Evolutionary conservation across 352 stramenopile species (phyloP), one percentile per base, ranked within the genome.

Genomic region (Phytopythium sindhum): DNA sequence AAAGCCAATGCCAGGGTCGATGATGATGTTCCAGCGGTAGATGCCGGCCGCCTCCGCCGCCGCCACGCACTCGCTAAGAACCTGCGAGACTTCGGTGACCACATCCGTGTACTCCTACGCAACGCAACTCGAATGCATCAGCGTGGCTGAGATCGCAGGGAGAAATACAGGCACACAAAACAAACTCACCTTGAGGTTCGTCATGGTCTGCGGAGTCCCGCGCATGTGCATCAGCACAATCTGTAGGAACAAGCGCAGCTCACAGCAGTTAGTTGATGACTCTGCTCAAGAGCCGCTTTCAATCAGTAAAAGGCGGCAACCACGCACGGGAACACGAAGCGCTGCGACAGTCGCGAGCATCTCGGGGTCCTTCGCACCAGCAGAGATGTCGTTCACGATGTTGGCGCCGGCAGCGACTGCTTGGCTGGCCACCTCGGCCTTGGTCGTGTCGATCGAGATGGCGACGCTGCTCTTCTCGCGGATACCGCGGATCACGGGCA

Each of bases 1-100:
- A 79, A 99, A 99, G 5, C 97, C 97, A 58, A 99, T 98, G 11
- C 97, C 97, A 26, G 97, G 97, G 75, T 99, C 97, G 24, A 98
- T 65, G 24, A 99, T 74, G 54, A 98, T 89, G 61, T 98, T 91
- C 97, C 97, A 99, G 41, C 85, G 79, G 48, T 82, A 94, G 42
- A 99, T 89, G 2, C 95, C 96, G 8, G 81, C 80, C 7, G 62
- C 66, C 61, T 97, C 81, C n/a, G 95, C 96, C 6, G 75, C 83
- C 8, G 64, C 61, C 17, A 91, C 86, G 48, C 80, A 81, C 66
- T 90, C 68, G 24, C 78, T 73, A n/a, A 99, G 72, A 44, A 92
- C 89, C 0, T 65, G 29, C 5, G 70, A 74, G 5, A 99, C 96
- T 44, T 98, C 95, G 0, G 71, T 56, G 41, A 98, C 84, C 17